Evolutionary conservation across 495 filamentous ascomycete species (phyloP).

Genomic region (Hypoxylon lenormandii): DNA sequence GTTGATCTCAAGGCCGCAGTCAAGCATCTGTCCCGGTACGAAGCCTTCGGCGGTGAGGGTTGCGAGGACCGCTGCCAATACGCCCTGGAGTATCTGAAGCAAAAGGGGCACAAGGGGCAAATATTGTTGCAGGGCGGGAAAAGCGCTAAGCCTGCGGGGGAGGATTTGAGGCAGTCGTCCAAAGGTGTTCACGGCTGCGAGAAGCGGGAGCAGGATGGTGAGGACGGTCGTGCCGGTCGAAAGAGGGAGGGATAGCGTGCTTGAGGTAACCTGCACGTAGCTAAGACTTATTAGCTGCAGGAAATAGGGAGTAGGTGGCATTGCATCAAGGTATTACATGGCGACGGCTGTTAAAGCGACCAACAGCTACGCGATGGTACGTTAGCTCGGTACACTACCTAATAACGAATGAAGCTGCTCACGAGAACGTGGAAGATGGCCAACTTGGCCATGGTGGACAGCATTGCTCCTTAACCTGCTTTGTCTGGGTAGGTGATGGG

Average conservation of each 20-base stretch:
- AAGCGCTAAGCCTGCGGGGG: conserved; percentile 29
- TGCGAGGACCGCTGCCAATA: conserved; percentile 65
- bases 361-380: conserved; percentile 25
- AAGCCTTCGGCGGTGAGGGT: conserved; percentile 69
- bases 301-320: not conserved
- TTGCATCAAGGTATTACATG: conserved; percentile 25
- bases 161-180: conserved; percentile 33
- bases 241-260: conserved; percentile 65
- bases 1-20: conserved; percentile 64
- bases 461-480: not conserved
- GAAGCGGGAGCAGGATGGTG: conserved; percentile 64
- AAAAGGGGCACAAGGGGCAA: conserved; percentile 55
- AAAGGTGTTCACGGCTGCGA: conserved; percentile 59
- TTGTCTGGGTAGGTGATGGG: no score
- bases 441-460: conserved; percentile 22
- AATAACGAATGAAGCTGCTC: conserved; percentile 2
- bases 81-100: conserved; percentile 58
- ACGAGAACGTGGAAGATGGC: conserved; percentile 21
- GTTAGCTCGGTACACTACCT: not conserved
- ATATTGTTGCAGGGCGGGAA: conserved; percentile 45
- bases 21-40: conserved; percentile 58
- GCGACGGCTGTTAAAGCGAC: conserved; percentile 21
- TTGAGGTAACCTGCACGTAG: conserved; percentile 63
- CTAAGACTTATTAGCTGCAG: conserved; percentile 44
- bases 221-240: conserved; percentile 61